A percentile compares a stretch with the other conserved stretches of the same genome.
These are phyloP conservation scores for Penicillium olsonii DNA, from an alignment of 2,329 filamentous ascomycete genomes.

Conservation along the genomic window DNA sequence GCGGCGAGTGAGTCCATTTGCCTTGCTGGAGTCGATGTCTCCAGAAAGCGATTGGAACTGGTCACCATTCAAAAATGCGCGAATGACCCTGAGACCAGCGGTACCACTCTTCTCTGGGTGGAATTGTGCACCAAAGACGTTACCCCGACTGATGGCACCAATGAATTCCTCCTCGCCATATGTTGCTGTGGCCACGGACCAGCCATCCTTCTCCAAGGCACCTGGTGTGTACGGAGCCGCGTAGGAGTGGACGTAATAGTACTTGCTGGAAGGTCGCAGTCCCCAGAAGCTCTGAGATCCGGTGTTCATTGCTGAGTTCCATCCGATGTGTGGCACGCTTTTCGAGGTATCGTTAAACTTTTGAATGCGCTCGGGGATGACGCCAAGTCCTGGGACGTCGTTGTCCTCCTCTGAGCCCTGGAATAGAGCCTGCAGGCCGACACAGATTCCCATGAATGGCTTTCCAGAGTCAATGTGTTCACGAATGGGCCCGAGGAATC, in stretches of 20 bases:
- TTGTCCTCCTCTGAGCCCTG: slow-evolving; percentile 79
- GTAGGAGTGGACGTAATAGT: slow-evolving; percentile 98
- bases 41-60: slow-evolving; percentile 56
- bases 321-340: slow-evolving; percentile 97
- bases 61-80: slow-evolving; percentile 79
- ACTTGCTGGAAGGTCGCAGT: slow-evolving; percentile 79
- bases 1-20: slow-evolving; percentile 78
- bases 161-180: slow-evolving; percentile 91
- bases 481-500: slow-evolving; percentile 79
- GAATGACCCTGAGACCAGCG: slow-evolving; percentile 79
- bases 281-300: slow-evolving; percentile 68
- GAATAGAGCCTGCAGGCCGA: slow-evolving; percentile 89
- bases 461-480: slow-evolving; percentile 87
- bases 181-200: slow-evolving; percentile 85
- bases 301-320: slow-evolving; percentile 78
- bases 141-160: slow-evolving; percentile 81
- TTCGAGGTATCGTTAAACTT: slow-evolving; percentile 78
- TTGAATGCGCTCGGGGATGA: slow-evolving; percentile 70
- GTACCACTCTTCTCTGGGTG: slow-evolving; percentile 96
- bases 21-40: slow-evolving; percentile 20
- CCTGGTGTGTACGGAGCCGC: slow-evolving; percentile 74
- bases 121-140: slow-evolving; percentile 91
- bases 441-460: slow-evolving; percentile 97
- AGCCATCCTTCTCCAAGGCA: slow-evolving; percentile 76
- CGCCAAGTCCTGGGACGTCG: slow-evolving; percentile 69